Percentiles rank a stretch among this genome's conserved stretches.
Evolutionary conservation across 371 early-diverging fungal species (phyloP).

Genomic region (Batrachochytrium dendrobatidis): DNA sequence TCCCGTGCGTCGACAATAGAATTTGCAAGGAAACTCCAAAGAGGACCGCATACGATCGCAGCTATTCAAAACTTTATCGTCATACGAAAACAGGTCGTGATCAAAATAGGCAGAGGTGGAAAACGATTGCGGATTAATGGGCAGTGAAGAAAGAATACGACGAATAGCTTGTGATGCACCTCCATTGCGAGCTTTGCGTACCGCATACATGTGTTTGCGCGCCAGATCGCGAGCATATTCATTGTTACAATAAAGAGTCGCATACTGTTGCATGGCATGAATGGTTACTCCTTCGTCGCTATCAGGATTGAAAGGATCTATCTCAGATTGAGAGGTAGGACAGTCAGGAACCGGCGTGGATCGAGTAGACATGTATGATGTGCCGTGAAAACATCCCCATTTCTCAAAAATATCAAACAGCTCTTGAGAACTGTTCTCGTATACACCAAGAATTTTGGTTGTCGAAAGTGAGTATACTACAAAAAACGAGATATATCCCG

Average conservation of each 20-base stretch:
- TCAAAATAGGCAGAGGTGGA: constrained; percentile 55
- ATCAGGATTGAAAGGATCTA: too few species aligned
- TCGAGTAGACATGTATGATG: constrained; percentile 18
- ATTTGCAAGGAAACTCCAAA: constrained; percentile 48
- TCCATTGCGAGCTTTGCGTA: constrained; percentile 56
- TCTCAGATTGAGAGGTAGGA: too few species aligned
- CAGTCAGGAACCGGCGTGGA: neutral
- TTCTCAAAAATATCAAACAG: constrained; percentile 39
- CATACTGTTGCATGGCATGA: too few species aligned
- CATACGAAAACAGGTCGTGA: constrained; percentile 49
- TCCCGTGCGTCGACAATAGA: constrained; percentile 45
- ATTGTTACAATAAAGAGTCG: constrained; percentile 44
- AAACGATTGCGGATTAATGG: constrained; percentile 49
- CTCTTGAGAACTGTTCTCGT: constrained; percentile 51
- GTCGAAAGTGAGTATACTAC: constrained; percentile 47
- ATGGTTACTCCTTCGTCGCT: too few species aligned
- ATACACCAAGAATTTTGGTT: constrained; percentile 44
- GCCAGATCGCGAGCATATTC: constrained; percentile 43
- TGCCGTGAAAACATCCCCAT: constrained; percentile 37
- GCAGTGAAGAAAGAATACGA: constrained; percentile 44
- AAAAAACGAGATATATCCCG: constrained; percentile 44
- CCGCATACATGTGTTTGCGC: constrained; percentile 41
- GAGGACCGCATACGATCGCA: constrained; percentile 38
- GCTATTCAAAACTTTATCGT: constrained; percentile 49
- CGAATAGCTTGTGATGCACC: constrained; percentile 52